phyloP scores from a whole-genome alignment of 2,329 filamentous ascomycete species.

The Fusarium phyllophilum region DNA sequence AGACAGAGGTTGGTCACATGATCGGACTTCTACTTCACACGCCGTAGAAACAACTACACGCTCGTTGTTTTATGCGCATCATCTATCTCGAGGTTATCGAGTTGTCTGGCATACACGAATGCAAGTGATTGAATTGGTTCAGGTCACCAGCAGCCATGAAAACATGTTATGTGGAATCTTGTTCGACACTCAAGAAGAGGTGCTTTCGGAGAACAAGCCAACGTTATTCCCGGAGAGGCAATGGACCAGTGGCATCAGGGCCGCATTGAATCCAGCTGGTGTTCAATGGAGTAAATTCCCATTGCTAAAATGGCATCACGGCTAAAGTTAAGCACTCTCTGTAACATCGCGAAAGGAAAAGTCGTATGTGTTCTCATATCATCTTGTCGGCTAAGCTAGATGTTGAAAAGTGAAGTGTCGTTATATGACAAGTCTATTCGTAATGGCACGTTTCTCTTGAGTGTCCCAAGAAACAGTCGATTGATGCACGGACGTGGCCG shows the following conservation, averaged over 20 bases:
- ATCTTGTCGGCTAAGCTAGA: constrained; percentile 16
- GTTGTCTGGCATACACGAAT: background rate
- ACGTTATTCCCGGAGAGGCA: constrained; percentile 6
- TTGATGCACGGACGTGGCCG: constrained; percentile 42
- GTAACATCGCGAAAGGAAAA: constrained; percentile 2
- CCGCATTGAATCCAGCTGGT: background rate
- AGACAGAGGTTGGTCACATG: constrained; percentile 4
- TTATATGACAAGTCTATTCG: constrained; percentile 37
- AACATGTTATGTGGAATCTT: constrained; percentile 12
- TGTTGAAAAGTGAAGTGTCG: background rate
- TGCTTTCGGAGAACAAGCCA: background rate
- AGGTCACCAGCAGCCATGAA: background rate
- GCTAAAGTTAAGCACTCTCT: background rate
- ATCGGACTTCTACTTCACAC: background rate
- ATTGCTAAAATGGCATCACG: constrained; percentile 19
- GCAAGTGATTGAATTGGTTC: background rate
- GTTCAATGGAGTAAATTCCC: background rate
- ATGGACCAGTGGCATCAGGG: background rate
- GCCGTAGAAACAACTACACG: background rate
- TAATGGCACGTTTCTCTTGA: constrained; percentile 32
- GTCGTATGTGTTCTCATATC: constrained; percentile 17
- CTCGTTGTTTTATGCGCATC: background rate
- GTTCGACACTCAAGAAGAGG: background rate
- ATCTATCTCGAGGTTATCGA: background rate
- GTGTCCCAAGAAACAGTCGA: constrained; percentile 37